phyloP scores from a whole-genome alignment of 1,284 basidiomycete species.

The Thelephora terrestris region DNA sequence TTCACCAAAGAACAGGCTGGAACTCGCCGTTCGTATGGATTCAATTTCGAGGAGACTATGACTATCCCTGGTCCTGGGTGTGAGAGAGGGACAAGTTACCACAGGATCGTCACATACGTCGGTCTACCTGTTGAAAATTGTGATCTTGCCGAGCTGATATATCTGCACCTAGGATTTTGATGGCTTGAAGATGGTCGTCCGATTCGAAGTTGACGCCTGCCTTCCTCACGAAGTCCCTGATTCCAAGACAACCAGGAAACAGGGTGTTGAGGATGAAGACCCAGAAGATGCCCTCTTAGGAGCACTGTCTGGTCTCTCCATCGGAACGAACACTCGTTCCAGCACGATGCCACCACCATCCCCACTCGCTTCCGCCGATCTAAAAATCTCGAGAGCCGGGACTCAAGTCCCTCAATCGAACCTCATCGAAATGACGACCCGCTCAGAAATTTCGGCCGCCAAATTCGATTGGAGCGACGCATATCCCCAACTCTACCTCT shows the following conservation, averaged over 20 bases:
- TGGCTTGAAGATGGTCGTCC: slow-evolving; percentile 38
- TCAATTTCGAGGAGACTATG: slow-evolving; percentile 39
- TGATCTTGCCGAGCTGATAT: not conserved
- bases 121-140: slow-evolving; percentile 16
- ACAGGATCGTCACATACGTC: slow-evolving; percentile 43
- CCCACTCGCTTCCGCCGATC: slow-evolving; percentile 11
- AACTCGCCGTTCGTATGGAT: slow-evolving; percentile 26
- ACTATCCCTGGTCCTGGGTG: slow-evolving; percentile 33
- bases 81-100: slow-evolving; percentile 33
- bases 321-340: not conserved
- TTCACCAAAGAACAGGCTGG: slow-evolving; percentile 18
- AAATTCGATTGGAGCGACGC: slow-evolving; percentile 35
- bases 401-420: slow-evolving; percentile 30
- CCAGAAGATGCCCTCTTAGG: too few relatives aligned
- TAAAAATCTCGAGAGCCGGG: slow-evolving; percentile 32
- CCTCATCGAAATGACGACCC: slow-evolving; percentile 39
- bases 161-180: slow-evolving; percentile 29
- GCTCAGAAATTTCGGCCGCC: slow-evolving; percentile 22
- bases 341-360: not conserved
- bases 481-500: slow-evolving; percentile 45
- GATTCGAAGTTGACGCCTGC: slow-evolving; percentile 41
- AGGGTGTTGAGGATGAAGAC: not conserved
- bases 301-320: not conserved
- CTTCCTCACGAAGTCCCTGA: slow-evolving; percentile 13
- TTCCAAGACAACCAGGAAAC: not conserved